Conservation (phyloP, 768 basidiomycete species). For the Agrocybe praecox region DNA sequence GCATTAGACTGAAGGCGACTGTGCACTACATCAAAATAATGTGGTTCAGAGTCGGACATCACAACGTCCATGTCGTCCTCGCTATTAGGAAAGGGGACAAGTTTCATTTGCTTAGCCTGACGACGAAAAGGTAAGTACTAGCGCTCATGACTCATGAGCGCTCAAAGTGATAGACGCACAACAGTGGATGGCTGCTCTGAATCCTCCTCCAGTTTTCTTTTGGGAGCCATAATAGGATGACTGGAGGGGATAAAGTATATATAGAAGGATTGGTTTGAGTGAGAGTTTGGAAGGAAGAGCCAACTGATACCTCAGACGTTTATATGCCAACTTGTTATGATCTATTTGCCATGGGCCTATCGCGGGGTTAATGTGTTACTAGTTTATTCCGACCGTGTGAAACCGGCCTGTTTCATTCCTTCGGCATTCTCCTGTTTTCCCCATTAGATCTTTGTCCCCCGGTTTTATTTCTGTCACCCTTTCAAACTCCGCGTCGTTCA, state of each 20-base stretch:
- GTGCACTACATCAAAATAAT: slow-evolving; percentile 57
- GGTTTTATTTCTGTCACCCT: slow-evolving; percentile 4
- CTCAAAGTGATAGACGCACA: slow-evolving; percentile 34
- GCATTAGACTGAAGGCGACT: slow-evolving; percentile 66
- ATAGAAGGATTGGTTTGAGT: slow-evolving; percentile 16
- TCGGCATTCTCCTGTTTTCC: slow-evolving; percentile 29
- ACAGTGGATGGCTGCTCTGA: slow-evolving; percentile 51
- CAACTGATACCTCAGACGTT: slow-evolving; percentile 15
- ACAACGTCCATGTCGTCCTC: slow-evolving; percentile 64
- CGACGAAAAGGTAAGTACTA: slow-evolving; percentile 19
- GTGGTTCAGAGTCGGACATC: slow-evolving; percentile 72
- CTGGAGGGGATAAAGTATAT: slow-evolving; percentile 18
- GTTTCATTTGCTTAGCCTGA: slow-evolving; percentile 70
- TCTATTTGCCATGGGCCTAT: slow-evolving; percentile 22
- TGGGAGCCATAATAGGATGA: slow-evolving; percentile 60
- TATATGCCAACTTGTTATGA: slow-evolving; percentile 29
- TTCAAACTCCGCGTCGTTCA: no score
- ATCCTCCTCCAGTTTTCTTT: slow-evolving; percentile 74
- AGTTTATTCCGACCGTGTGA: slow-evolving; percentile 15
- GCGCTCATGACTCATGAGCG: slow-evolving; percentile 21
- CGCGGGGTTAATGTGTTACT: slow-evolving; percentile 19
- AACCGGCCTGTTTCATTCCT: slow-evolving; percentile 18
- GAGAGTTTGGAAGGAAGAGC: slow-evolving; percentile 16
- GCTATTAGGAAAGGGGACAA: slow-evolving; percentile 73
- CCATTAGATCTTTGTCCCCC: neutral